Evolutionary conservation across 495 filamentous ascomycete species (phyloP).

Genomic region (Aspergillus cavernicola): DNA sequence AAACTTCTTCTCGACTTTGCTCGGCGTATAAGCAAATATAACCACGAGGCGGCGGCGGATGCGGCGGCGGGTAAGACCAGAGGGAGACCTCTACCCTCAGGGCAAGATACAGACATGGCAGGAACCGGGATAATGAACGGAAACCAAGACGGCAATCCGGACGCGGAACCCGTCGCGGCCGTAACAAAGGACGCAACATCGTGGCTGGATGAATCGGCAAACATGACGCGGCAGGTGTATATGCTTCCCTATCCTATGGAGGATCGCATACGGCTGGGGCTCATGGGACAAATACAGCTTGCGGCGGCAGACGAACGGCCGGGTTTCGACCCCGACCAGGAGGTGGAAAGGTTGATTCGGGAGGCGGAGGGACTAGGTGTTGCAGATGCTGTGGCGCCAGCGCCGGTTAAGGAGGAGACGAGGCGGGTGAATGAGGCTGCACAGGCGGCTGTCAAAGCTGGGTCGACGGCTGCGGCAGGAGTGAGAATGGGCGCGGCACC

Average conservation of each 20-base stretch:
- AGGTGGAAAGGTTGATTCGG: conserved; percentile 40
- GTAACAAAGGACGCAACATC: conserved; percentile 43
- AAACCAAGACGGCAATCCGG: conserved; percentile 15
- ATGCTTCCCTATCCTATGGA: conserved; percentile 47
- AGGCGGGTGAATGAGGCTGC: conserved; percentile 34
- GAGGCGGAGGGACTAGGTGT: conserved; percentile 39
- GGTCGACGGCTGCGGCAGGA: conserved; percentile 23
- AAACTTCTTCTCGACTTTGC: conserved; percentile 43
- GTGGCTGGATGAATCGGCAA: conserved; percentile 46
- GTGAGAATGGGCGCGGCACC: conserved; percentile 17
- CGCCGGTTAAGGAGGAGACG: conserved; percentile 19
- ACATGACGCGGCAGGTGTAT: conserved; percentile 40
- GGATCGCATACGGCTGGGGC: conserved; percentile 45
- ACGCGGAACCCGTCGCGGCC: conserved; percentile 34
- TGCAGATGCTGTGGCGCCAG: conserved; percentile 24
- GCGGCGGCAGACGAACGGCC: conserved; percentile 29
- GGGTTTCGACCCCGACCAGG: conserved; percentile 34
- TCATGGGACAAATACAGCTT: conserved; percentile 46
- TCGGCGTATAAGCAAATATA: conserved; percentile 47
- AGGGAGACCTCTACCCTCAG: not conserved
- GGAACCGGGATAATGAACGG: conserved; percentile 27
- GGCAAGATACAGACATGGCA: conserved; percentile 30
- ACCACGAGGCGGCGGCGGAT: conserved; percentile 44
- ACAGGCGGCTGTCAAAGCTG: conserved; percentile 34
- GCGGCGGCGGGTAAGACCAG: conserved; percentile 29